Evolutionary conservation across 768 basidiomycete genomes (phyloP), one percentile per base, ranked within the genome.

Genomic region (Phanerochaete carnosa): DNA sequence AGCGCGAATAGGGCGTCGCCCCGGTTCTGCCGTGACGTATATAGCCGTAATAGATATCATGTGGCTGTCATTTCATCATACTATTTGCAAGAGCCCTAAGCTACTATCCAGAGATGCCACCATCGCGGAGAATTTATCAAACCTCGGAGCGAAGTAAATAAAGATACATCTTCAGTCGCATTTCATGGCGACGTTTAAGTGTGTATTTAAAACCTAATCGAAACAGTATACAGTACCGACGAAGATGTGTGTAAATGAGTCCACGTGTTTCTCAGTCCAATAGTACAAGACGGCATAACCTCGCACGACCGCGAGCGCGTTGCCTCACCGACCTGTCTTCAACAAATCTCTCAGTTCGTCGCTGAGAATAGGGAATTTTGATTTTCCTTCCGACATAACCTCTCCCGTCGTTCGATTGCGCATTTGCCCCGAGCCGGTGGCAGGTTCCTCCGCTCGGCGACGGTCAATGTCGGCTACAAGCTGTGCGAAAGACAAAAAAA

Each of bases 401-500:
- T 55, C 23, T 16, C 33, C 32, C n/a, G 54, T 28, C 35, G 32
- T 43, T n/a, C 54, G 54, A 4, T 33, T 55, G 23, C 54, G 54
- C 16, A 39, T 2, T 39, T 55, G 32, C n/a, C 37, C 54, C 16
- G 35, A 23, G 69, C 56, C 66, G 4, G 68, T 57, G 15, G 65
- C 61, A 3, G 56, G 54, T 50, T 81, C 81, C 62, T 93, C 92
- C 0, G 83, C 85, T 63, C 81, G 83, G 63, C 89, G 84, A 35
- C 90, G 84, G 71, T 97, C 94, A 66, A 96, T 85, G 71, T 96
- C 94, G 11, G 90, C 90, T 23, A 98, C 88, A 23, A 97, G 75
- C 68, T 92, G 89, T 13, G 87, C 79, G 77, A 97, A 98, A 1
- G 94, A 94, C 1, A 96, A 81, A 80, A 93, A 98, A 23, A 99